Conservation (phyloP, 129 eudicot species). For the Artemisia argyi region DNA sequence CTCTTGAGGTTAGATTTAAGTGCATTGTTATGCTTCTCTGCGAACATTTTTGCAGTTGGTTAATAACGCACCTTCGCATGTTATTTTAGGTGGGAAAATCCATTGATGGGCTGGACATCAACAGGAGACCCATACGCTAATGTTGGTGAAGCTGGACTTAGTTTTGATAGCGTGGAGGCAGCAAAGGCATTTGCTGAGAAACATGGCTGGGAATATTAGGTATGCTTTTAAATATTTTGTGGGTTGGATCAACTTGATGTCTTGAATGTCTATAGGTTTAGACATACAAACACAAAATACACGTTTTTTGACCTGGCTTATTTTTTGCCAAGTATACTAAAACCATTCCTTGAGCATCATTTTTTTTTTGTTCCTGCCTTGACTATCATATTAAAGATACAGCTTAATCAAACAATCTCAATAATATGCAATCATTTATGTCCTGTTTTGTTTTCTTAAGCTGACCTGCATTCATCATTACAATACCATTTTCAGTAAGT, state of each 20-base stretch:
- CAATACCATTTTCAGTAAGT: conserved; percentile 16
- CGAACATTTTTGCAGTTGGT: neutral
- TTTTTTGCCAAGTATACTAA: neutral
- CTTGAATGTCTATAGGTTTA: neutral
- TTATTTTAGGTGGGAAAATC: conserved; percentile 85
- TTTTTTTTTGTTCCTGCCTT: conserved; percentile 3
- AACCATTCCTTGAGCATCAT: neutral
- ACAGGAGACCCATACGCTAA: conserved; percentile 97
- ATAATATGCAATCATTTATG: neutral
- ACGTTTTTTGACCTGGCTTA: neutral
- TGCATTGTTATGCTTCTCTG: neutral
- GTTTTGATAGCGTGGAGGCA: conserved; percentile 76
- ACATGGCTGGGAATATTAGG: conserved; percentile 95
- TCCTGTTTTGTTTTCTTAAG: neutral
- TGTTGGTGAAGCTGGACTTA: conserved; percentile 86
- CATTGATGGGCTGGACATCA: conserved; percentile 96
- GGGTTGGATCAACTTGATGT: conserved; percentile 1
- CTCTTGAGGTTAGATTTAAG: neutral
- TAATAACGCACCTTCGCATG: neutral
- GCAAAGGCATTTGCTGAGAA: conserved; percentile 80
- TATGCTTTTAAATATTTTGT: conserved; percentile 19
- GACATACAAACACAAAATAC: too few relatives aligned
- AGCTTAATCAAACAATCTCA: neutral
- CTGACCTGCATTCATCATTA: neutral
- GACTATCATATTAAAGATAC: conserved; percentile 3